Conservation (phyloP, 164 flowering plant species). For the Aristolochia californica region DNA sequence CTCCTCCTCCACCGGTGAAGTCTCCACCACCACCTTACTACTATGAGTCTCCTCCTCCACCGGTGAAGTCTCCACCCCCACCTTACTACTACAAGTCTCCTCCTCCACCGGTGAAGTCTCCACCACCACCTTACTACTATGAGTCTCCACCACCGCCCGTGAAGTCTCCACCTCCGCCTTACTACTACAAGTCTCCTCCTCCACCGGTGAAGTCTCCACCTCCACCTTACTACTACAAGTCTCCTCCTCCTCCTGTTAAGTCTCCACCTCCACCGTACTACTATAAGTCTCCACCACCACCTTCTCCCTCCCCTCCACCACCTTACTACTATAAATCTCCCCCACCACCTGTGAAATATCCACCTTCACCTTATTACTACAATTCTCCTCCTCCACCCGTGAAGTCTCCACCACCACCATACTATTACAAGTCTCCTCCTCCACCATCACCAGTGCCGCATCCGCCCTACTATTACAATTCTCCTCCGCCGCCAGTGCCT, state of each 20-base stretch:
- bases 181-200: conserved; percentile 20
- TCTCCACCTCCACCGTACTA: conserved; percentile 15
- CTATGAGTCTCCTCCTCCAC: conserved; percentile 17
- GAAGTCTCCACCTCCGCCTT: conserved; percentile 16
- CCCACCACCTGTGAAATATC: conserved; percentile 16
- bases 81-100: conserved; percentile 18
- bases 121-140: conserved; percentile 13
- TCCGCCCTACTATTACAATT: conserved; percentile 30
- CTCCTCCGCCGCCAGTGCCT: conserved; percentile 31
- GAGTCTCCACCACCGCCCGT: conserved; percentile 11
- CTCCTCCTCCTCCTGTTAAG: conserved; percentile 17
- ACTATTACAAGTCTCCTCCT: conserved; percentile 29
- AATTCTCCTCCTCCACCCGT: conserved; percentile 27
- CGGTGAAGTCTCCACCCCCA: conserved; percentile 13
- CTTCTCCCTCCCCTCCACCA: conserved; percentile 6
- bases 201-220: conserved; percentile 8
- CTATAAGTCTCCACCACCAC: conserved; percentile 17
- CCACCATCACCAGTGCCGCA: no score
- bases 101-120: conserved; percentile 18
- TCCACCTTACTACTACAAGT: conserved; percentile 19
- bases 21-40: conserved; percentile 21
- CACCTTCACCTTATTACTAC: conserved; percentile 25
- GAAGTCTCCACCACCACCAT: conserved; percentile 31
- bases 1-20: conserved; percentile 12
- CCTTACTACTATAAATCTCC: conserved; percentile 27